Conservation (phyloP, 2,329 filamentous ascomycete species). For the Didymella exigua region DNA sequence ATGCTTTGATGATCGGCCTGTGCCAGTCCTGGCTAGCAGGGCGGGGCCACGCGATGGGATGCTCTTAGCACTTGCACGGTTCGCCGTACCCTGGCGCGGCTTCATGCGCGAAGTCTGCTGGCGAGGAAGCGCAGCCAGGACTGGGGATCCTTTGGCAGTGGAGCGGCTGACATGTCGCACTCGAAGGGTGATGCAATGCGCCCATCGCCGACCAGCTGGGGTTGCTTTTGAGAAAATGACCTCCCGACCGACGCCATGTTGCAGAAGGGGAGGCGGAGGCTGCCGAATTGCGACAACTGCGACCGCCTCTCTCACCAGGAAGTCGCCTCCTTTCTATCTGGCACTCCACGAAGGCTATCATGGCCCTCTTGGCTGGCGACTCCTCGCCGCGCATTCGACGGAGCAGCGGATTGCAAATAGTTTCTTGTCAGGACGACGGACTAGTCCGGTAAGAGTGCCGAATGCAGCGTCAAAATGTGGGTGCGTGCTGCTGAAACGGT, state of each 20-base stretch:
- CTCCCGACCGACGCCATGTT: constrained; percentile 3
- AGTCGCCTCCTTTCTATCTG: constrained; percentile 20
- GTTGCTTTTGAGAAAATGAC: constrained; percentile 15
- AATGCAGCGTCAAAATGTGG: constrained; percentile 11
- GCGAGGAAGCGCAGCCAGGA: constrained; percentile 3
- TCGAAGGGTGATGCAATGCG: constrained; percentile 11
- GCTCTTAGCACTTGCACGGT: neutral
- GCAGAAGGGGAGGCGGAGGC: constrained; percentile 17
- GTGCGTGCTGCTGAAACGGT: constrained; percentile 10
- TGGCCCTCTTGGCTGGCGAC: constrained; percentile 9
- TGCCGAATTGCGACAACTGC: constrained; percentile 11
- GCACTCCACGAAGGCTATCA: constrained; percentile 10
- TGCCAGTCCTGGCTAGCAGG: constrained; percentile 11
- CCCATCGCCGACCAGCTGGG: constrained; percentile 12
- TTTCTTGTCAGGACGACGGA: constrained; percentile 24
- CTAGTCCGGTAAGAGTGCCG: constrained; percentile 10
- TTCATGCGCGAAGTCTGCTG: constrained; percentile 10
- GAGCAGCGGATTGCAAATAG: constrained; percentile 29
- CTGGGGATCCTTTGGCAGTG: constrained; percentile 9
- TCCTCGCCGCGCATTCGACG: constrained; percentile 4
- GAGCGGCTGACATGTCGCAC: constrained; percentile 6
- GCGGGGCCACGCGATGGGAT: constrained; percentile 17
- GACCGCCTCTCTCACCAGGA: constrained; percentile 15
- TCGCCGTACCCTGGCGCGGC: constrained; percentile 5
- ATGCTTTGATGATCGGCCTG: constrained; percentile 11